Evolutionary conservation across 345 rosid species (phyloP), one percentile per base, ranked within the genome.

Genomic region (Kandelia obovata): DNA sequence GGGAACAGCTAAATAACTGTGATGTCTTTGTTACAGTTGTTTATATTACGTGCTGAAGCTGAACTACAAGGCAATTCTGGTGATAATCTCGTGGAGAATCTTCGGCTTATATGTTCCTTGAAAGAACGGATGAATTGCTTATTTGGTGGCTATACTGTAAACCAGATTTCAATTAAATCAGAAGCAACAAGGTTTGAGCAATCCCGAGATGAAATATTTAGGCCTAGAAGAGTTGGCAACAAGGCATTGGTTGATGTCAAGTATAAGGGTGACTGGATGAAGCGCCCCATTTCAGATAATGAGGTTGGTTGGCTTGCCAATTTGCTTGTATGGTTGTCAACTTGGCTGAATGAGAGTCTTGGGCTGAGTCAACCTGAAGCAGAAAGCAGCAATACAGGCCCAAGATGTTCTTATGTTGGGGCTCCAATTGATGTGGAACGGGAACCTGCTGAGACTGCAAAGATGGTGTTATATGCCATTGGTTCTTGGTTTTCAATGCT

Each of bases 211-310:
- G 97, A 87, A 68, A 71, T 87, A 69, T 94, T 94, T 82, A 89
- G 82, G 79, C 98, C 98, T 21, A 82, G 89, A 70, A 87, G 83
- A 81, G 72, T 75, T 21, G 89, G 92, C 16, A 80, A 75, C 68
- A 69, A 73, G 76, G 70, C 83, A 32, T 68, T 70, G 65, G 71
- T 71, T 17, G 68, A 75, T 31, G 55, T 83, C 68, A 82, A 80
- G 69, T 91, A 86, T 83, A 87, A 87, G 76, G 96, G 96, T 28
- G 97, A 94, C 69, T 82, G 91, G 92, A 89, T 94, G 95, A 88
- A 78, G 64, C 94, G 95, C 15, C 98, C 98, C 0, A 74, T 85
- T 53, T 94, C 98, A 2, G 80, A 81, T 19, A 88, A 89, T 51
- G 98, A 91, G 80, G 80, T 94, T 37, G 89, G 83, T 43, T 94